Evolutionary conservation across 495 filamentous ascomycete genomes (phyloP), one percentile per base, ranked within the genome.

Genomic region (Penicillium egyptiacum): DNA sequence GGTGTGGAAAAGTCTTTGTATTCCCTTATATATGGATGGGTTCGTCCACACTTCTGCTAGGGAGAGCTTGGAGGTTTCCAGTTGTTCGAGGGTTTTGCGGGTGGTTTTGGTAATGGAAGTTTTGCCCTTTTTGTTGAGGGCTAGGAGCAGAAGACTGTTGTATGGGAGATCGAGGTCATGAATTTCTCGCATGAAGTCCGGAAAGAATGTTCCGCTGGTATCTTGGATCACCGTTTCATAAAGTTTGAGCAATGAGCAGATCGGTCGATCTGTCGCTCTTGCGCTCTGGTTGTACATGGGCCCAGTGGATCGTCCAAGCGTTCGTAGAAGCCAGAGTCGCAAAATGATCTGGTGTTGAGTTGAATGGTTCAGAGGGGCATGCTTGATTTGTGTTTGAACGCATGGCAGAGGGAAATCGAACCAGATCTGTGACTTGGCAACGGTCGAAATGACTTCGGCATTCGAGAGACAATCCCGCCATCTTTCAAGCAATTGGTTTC

Each of bases 261-360:
- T 66, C 20, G 64, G 58, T 31, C 31, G 52, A 42, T 77, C 69
- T 1, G 69, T 68, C 1, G 53, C 48, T 42, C 56, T 61, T 7
- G 40, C 8, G 14, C 39, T 39, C 37, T 56, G 55, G 19, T 50
- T 64, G 55, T 70, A 69, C 54, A 66, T 55, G 40, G 62, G 64
- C 11, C 59, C 62, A 37, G 61, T 49, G 5, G 64, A 55, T 50
- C 60, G 58, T 43, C 65, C 67, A 23, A 79, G 51, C 0, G 63
- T 63, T 23, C 68, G 65, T 53, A 77, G 59, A 26, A 62, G 41
- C 76, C 76, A 79, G 11, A 79, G 50, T 23, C 76, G 74, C 23
- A 71, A 12, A 2, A 76, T 33, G 3, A 78, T 69, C 30, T 64
- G 70, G 9, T 68, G 65, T 7, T 62, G 67, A 3, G 53, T 40